phyloP scores from a whole-genome alignment of 2,329 filamentous ascomycete genomes.

The Penicillium vulpinum region DNA sequence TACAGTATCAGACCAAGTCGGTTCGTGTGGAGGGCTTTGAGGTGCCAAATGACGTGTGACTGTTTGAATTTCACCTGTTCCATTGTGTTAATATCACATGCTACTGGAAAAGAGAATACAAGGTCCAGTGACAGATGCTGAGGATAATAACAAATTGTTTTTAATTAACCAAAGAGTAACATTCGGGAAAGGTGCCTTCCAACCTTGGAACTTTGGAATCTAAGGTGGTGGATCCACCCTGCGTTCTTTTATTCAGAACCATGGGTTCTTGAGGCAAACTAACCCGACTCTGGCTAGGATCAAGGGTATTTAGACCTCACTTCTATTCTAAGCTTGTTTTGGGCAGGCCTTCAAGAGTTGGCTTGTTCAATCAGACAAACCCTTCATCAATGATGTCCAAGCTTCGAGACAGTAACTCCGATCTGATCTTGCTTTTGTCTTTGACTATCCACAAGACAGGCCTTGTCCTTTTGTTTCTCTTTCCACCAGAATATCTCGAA shows the following conservation, averaged over 20 bases:
- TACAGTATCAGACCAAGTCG: conserved; percentile 4
- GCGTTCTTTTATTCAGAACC: neutral
- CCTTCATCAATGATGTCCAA: neutral
- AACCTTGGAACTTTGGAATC: no score
- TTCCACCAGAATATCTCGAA: no score
- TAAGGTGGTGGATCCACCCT: neutral
- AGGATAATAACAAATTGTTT: neutral
- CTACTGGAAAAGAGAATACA: neutral
- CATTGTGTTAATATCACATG: no score
- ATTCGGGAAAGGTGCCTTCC: neutral
- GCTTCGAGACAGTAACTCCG: no score
- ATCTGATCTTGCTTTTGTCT: no score
- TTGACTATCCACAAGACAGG: no score
- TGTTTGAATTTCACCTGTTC: neutral
- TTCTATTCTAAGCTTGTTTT: neutral
- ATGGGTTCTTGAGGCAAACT: neutral
- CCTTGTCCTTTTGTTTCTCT: no score
- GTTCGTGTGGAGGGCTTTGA: conserved; percentile 8
- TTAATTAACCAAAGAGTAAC: neutral
- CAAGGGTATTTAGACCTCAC: neutral
- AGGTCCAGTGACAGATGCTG: no score
- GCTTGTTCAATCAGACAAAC: neutral
- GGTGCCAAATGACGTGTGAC: neutral
- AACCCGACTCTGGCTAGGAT: neutral
- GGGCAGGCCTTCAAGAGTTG: neutral